Conservation (phyloP, 768 basidiomycete genomes). For the Tulasnella sp. region DNA sequence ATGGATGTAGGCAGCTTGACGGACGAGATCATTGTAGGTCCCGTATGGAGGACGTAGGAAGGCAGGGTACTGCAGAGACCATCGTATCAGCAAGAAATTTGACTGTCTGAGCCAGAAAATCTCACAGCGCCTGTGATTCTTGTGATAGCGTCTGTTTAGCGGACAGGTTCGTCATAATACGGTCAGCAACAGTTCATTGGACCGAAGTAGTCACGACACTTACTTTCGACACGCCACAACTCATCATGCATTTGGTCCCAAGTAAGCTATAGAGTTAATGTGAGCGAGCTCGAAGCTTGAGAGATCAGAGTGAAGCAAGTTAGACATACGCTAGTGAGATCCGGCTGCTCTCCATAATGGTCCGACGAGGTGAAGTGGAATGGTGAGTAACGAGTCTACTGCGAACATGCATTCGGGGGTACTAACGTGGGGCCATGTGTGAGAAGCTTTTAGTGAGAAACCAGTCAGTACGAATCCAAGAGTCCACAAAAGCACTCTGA, state of each 20-base stretch:
- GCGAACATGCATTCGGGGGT: neutral
- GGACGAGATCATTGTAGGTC: constrained; percentile 15
- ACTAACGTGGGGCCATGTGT: constrained; percentile 10
- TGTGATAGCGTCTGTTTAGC: neutral
- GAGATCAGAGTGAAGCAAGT: neutral
- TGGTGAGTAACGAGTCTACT: neutral
- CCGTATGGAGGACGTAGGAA: constrained; percentile 17
- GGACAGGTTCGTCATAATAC: neutral
- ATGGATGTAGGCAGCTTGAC: constrained; percentile 6
- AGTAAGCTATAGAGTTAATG: neutral
- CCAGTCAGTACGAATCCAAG: neutral
- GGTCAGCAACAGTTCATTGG: neutral
- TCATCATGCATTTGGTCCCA: constrained; percentile 10
- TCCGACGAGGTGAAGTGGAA: neutral
- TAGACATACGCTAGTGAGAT: neutral
- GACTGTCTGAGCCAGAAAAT: too few relatives aligned
- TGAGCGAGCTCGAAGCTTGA: neutral
- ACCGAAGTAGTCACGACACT: too few relatives aligned
- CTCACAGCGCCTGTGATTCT: constrained; percentile 1
- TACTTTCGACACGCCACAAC: constrained; percentile 3
- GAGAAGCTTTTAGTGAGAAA: neutral
- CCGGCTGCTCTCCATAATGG: neutral
- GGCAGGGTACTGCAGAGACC: constrained; percentile 1
- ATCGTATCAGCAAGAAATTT: too few relatives aligned
- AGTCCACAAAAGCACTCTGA: neutral